Percentiles rank a stretch among this genome's conserved stretches.
Conservation (phyloP, 768 basidiomycete genomes). For the Hebeloma cylindrosporum region DNA sequence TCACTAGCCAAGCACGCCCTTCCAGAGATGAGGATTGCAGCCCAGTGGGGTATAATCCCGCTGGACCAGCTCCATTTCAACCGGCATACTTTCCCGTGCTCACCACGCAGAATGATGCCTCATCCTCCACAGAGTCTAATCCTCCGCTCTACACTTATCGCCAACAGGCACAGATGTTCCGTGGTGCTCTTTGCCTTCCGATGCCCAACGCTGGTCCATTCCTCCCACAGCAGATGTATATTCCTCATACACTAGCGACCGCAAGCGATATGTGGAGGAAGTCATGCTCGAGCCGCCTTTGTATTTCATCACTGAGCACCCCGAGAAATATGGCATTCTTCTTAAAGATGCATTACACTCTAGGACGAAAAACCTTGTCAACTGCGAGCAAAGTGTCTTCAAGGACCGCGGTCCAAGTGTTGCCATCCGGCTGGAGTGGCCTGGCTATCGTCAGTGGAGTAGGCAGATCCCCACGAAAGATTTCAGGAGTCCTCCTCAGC, state of each 20-base stretch:
- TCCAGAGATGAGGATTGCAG: too few relatives aligned
- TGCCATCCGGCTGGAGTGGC: constrained; percentile 84
- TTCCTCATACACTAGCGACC: constrained; percentile 78
- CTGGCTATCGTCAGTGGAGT: constrained; percentile 75
- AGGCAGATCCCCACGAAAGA: constrained; percentile 83
- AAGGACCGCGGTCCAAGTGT: constrained; percentile 75
- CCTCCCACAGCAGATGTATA: constrained; percentile 71
- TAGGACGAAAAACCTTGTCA: constrained; percentile 51
- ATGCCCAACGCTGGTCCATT: constrained; percentile 45
- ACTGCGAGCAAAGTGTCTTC: constrained; percentile 68
- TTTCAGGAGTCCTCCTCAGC: constrained; percentile 74
- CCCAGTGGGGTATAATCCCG: too few relatives aligned
- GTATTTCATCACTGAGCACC: constrained; percentile 55
- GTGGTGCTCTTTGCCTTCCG: constrained; percentile 39
- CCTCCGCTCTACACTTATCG: constrained; percentile 39
- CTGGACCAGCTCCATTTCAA: too few relatives aligned
- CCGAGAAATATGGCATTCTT: constrained; percentile 59
- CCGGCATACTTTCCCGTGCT: too few relatives aligned
- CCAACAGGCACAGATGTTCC: constrained; percentile 46
- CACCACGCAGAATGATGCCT: too few relatives aligned
- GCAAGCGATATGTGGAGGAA: constrained; percentile 74
- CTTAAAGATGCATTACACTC: constrained; percentile 65
- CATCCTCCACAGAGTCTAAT: too few relatives aligned
- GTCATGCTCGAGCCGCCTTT: constrained; percentile 64
- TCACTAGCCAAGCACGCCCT: too few relatives aligned